Base-by-base conservation (phyloP, 805 yeast genomes). In the Clavispora fructus region DNA sequence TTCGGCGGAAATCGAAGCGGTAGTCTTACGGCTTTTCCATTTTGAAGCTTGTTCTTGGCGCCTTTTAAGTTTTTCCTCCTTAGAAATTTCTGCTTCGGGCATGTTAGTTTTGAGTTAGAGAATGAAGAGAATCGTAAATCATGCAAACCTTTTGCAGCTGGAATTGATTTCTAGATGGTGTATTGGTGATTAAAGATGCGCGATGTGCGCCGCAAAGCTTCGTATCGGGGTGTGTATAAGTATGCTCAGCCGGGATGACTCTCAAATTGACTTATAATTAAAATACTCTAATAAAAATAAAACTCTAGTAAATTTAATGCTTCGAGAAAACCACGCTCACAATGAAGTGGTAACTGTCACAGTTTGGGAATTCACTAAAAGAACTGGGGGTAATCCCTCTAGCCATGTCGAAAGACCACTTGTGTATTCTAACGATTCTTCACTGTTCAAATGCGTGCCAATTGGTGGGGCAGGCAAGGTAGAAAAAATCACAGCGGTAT, bases 261-360 rank as follows among this genome's bases (percentile, higher is more conserved):
- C 5, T 19, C 23, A 5, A 19, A 19, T 4, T 19, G 23, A 19
- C 23, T 19, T 19, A 19, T 19, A 19, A 27, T 27, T 27, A 27
- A 27, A 27, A 4, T 27, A 4, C 29, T 27, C 29, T 10, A 27
- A 27, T 27, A 4, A 27, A 27, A 9, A 27, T 8, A 27, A 27
- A 27, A 27, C 29, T 10, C 29, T 27, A 4, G 6, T 10, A 27
- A 33, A 23, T 17, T 6, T 23, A 23, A 10, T 13, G 11, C 40
- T 2, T 26, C 5, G 23, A 19, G 23, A 19, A 19, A 19, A 19
- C 23, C 19, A 38, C 25, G 35, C n/a, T 40, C 68, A 91, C 51
- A 92, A 69, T 30, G 96, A 94, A 6, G 97, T 91, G 0, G 99
- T 92, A 2, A 92, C 99, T 0, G 99, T 94, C 74, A 94, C 90